A percentile compares a stretch with the other conserved stretches of the same genome.
Evolutionary conservation across 331 rosid genomes (phyloP).

Genomic region (Erythrophleum ivorense): DNA sequence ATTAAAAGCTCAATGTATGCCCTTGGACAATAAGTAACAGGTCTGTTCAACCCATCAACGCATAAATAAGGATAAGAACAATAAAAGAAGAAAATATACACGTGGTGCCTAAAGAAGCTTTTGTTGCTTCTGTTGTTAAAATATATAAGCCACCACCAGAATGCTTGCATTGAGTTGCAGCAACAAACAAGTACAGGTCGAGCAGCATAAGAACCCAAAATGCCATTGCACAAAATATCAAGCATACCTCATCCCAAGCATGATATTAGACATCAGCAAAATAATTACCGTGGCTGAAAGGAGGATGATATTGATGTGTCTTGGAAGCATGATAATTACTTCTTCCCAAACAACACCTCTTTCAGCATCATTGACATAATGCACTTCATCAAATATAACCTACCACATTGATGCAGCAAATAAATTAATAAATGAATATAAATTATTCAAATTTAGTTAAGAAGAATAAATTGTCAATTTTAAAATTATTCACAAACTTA

Average conservation of each 20-base stretch:
- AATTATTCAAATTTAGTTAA: slow-evolving; percentile 27
- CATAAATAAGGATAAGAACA: too few relatives aligned
- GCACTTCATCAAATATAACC: slow-evolving; percentile 99
- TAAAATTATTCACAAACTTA: background rate
- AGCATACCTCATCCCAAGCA: slow-evolving; percentile 37
- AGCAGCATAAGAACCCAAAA: slow-evolving; percentile 9
- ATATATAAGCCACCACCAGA: slow-evolving; percentile 21
- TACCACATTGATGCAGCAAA: slow-evolving; percentile 52
- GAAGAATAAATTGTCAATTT: background rate
- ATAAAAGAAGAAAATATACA: background rate
- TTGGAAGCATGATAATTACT: slow-evolving; percentile 97
- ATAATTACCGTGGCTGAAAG: slow-evolving; percentile 89
- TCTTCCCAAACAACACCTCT: slow-evolving; percentile 99
- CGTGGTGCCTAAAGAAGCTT: background rate
- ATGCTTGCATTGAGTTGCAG: slow-evolving; percentile 33
- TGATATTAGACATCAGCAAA: slow-evolving; percentile 27
- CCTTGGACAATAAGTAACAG: too few relatives aligned
- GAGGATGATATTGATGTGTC: slow-evolving; percentile 89
- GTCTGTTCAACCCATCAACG: too few relatives aligned
- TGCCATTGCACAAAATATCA: slow-evolving; percentile 22
- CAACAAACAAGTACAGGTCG: slow-evolving; percentile 19
- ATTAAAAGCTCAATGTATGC: too few relatives aligned
- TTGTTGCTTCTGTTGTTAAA: slow-evolving; percentile 5
- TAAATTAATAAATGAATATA: slow-evolving; percentile 33
- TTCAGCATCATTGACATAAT: slow-evolving; percentile 96